Evolutionary conservation across 257 asterid genomes (phyloP).

Genomic region (Penstemon davidsonii): DNA sequence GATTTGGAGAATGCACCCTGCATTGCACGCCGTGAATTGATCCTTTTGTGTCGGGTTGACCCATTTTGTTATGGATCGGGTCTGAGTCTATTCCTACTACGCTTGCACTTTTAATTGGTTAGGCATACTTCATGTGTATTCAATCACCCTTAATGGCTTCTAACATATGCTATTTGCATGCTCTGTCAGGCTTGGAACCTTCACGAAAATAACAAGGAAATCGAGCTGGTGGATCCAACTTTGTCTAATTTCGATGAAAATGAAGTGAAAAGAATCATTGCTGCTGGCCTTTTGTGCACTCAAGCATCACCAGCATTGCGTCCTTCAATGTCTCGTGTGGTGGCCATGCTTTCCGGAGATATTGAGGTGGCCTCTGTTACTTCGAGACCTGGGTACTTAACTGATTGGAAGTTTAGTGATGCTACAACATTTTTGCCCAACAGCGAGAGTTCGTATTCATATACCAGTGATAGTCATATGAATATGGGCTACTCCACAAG

Average conservation of each 20-base stretch:
- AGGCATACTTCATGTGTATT: not conserved
- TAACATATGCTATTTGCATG: not conserved
- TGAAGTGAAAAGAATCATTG: conserved; percentile 50
- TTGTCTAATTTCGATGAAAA: conserved; percentile 30
- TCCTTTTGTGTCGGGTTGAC: not conserved
- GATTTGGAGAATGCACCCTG: too few relatives aligned
- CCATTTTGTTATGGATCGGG: not conserved
- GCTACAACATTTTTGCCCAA: conserved; percentile 34
- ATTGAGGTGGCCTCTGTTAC: conserved; percentile 48
- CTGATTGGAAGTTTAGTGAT: conserved; percentile 57
- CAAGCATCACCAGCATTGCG: conserved; percentile 57
- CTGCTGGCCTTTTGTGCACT: conserved; percentile 64
- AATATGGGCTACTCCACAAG: conserved; percentile 12
- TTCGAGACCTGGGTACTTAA: conserved; percentile 55
- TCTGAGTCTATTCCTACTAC: not conserved
- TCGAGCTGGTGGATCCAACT: conserved; percentile 33
- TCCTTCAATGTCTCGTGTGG: conserved; percentile 67
- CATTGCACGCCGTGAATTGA: too few relatives aligned
- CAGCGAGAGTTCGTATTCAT: conserved; percentile 21
- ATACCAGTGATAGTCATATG: conserved; percentile 8
- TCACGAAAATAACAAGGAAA: conserved; percentile 31
- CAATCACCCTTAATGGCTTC: not conserved
- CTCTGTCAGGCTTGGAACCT: conserved; percentile 30
- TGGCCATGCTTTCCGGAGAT: conserved; percentile 72
- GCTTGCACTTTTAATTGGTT: not conserved